Evolutionary conservation across 495 filamentous ascomycete species (phyloP).

Genomic region (Lineolata rhizophorae): DNA sequence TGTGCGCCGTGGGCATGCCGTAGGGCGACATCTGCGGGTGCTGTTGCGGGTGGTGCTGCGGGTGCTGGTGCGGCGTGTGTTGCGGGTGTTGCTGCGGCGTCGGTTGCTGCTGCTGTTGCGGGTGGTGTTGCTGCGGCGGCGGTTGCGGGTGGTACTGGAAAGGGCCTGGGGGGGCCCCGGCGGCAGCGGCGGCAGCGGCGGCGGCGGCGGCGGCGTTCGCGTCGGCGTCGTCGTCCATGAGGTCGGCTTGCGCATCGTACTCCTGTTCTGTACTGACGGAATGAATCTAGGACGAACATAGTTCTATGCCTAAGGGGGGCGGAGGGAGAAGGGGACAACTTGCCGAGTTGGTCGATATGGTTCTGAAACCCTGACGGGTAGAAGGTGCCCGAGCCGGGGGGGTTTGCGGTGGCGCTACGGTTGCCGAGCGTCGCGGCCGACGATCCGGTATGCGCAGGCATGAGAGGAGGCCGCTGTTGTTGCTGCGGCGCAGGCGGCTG

Average conservation of each 20-base stretch:
- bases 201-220: constrained; percentile 27
- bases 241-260: constrained; percentile 89
- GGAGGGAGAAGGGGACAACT: constrained; percentile 43
- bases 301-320: constrained; percentile 34
- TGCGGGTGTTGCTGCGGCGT: background rate
- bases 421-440: constrained; percentile 14
- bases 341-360: constrained; percentile 95
- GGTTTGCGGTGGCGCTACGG: constrained; percentile 14
- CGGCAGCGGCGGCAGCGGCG: constrained; percentile 32
- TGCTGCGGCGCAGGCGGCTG: constrained; percentile 8
- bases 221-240: constrained; percentile 78
- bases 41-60: background rate
- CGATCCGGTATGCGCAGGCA: no score
- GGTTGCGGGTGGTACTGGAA: no score
- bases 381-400: constrained; percentile 19
- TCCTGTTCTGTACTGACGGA: constrained; percentile 83
- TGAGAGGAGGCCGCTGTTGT: no score
- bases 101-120: constrained; percentile 1
- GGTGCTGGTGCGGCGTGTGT: background rate
- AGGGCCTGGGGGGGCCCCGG: constrained; percentile 17
- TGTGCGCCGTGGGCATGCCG: background rate
- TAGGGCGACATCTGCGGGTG: background rate
- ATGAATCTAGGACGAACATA: constrained; percentile 65
- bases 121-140: constrained; percentile 3
- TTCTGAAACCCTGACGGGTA: constrained; percentile 77